Conservation (phyloP, 495 filamentous ascomycete species). For the Lasiosphaeriaceae sp. region DNA sequence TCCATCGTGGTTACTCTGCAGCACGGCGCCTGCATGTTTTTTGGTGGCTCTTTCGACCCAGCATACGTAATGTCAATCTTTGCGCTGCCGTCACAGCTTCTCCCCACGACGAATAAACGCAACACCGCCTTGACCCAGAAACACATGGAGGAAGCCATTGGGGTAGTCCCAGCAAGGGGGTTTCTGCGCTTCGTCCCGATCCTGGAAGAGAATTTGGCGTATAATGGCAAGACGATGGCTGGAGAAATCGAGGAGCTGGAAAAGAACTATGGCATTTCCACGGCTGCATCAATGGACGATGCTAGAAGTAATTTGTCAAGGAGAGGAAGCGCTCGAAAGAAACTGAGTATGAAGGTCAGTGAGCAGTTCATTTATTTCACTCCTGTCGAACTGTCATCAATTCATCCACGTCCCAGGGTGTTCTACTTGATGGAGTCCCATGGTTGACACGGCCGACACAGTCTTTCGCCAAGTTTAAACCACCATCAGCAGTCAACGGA, state of each 20-base stretch:
- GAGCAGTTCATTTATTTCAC: no score
- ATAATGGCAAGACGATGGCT: conserved; percentile 62
- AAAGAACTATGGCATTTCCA: not conserved
- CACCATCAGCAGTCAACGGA: conserved; percentile 1
- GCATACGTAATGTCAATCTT: conserved; percentile 78
- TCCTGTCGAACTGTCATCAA: no score
- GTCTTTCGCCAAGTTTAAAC: conserved; percentile 22
- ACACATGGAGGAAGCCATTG: conserved; percentile 63
- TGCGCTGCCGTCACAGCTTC: conserved; percentile 63
- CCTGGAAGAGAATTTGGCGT: conserved; percentile 65
- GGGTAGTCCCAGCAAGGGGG: conserved; percentile 60
- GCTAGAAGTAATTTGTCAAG: not conserved
- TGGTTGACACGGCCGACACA: not conserved
- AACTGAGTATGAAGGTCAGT: conserved; percentile 29
- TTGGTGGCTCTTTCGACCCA: conserved; percentile 69
- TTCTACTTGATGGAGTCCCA: no score
- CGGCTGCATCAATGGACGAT: not conserved
- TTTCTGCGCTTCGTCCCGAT: conserved; percentile 67
- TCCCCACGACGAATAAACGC: conserved; percentile 75
- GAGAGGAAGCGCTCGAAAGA: conserved; percentile 23
- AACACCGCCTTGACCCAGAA: conserved; percentile 71
- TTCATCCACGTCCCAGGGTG: no score
- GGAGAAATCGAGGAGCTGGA: conserved; percentile 62
- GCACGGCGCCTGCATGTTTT: conserved; percentile 70
- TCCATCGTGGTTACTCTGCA: conserved; percentile 69